phyloP scores from a whole-genome alignment of 257 asterid genomes.

The Solanum microdontum region DNA sequence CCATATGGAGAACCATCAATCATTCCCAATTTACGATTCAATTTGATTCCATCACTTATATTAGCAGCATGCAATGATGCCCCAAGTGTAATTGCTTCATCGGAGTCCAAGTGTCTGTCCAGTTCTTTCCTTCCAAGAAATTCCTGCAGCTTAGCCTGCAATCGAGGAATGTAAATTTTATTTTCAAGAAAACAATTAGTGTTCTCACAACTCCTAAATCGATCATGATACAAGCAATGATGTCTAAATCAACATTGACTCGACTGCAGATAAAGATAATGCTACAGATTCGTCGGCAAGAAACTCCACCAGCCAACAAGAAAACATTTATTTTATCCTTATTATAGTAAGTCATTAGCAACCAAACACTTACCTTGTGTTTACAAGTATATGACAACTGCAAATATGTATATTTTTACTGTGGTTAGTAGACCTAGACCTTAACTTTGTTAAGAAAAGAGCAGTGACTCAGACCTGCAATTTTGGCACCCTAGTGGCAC shows the following conservation, averaged over 20 bases:
- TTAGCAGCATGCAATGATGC: constrained; percentile 97
- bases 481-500: constrained; percentile 97
- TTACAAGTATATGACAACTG: background rate
- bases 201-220: background rate
- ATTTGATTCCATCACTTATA: constrained; percentile 94
- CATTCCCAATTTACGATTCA: constrained; percentile 98
- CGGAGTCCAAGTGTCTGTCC: constrained; percentile 95
- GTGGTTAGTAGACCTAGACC: background rate
- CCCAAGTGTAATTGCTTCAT: constrained; percentile 92
- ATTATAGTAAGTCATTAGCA: background rate
- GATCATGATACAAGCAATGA: background rate
- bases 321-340: background rate
- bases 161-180: background rate
- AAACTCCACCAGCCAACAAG: background rate
- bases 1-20: constrained; percentile 92
- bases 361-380: background rate
- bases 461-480: constrained; percentile 58
- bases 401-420: background rate
- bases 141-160: constrained; percentile 93
- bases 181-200: constrained; percentile 1
- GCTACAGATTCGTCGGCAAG: background rate
- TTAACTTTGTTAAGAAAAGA: background rate
- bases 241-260: background rate
- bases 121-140: constrained; percentile 89
- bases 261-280: background rate